Evolutionary conservation across 208 protist genomes (phyloP).

Genomic region (Acanthamoeba lenticulata): DNA sequence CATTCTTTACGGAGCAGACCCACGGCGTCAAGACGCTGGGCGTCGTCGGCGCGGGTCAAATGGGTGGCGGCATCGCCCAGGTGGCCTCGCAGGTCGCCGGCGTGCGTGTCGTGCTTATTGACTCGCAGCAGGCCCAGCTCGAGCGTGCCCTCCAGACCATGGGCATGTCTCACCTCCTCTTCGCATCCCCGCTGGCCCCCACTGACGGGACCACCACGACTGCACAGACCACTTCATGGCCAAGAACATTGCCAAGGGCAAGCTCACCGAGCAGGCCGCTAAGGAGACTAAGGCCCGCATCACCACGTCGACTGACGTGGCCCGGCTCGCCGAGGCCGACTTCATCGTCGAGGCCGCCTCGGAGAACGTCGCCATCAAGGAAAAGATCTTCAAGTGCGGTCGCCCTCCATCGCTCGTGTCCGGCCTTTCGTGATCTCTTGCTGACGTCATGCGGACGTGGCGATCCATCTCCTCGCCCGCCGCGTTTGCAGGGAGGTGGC

Average conservation of each 20-base stretch:
- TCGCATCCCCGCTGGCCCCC: background rate
- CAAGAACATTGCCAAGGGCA: conserved; percentile 78
- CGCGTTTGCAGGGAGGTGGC: conserved; percentile 5
- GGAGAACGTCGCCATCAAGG: conserved; percentile 85
- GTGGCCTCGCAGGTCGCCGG: conserved; percentile 75
- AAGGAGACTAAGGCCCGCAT: conserved; percentile 71
- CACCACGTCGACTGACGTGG: conserved; percentile 69
- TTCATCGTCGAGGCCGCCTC: conserved; percentile 88
- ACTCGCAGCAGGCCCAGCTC: conserved; percentile 68
- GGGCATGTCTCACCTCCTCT: background rate
- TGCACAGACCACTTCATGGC: conserved; percentile 23
- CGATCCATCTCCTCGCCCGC: no score
- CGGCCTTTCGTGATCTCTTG: no score
- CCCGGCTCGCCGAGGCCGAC: conserved; percentile 73
- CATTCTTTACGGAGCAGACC: background rate
- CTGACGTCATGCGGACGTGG: no score
- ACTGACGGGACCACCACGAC: no score
- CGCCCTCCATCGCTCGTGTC: no score
- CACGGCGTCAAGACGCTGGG: conserved; percentile 58
- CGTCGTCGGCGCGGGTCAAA: conserved; percentile 82
- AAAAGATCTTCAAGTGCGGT: conserved; percentile 76
- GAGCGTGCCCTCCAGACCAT: conserved; percentile 75
- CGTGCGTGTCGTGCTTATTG: conserved; percentile 77
- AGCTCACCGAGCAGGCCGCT: conserved; percentile 70
- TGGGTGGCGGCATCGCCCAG: conserved; percentile 86